Base-by-base conservation (phyloP, 306 rosid species). In the Begonia masoniana region DNA sequence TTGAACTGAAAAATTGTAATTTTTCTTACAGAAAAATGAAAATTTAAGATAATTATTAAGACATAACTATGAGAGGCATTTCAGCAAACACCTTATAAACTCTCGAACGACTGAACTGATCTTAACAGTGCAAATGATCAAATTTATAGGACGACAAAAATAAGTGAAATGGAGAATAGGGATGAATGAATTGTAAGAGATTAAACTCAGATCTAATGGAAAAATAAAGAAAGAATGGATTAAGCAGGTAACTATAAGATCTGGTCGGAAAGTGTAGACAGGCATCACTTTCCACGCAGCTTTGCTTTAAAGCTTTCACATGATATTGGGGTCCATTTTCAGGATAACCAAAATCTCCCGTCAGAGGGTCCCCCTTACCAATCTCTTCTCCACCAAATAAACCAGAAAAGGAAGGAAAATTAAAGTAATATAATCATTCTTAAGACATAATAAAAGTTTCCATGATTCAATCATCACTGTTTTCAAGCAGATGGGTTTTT, bases 201-300 rank as follows among this genome's bases (percentile, higher is more conserved):
- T 26, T 4, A 24, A 24, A 24, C 31, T 24, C 31, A 24, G 31
- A 24, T 24, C 31, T 24, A 26, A 26, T 26, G 36, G 4, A 4
- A 26, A 26, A 26, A 26, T 4, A 26, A 26, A 24, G 31, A 4
- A 26, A 69, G 36, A 59, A 67, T 63, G 51, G 45, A 58, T 31
- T 64, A 50, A 62, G 70, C 75, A 43, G 69, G 57, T 56, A 63
- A 73, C 24, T 52, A 46, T 15, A 51, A 65, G 72, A 78, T 74
- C 71, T 60, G 71, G 69, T 7, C 50, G 52, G 50, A 57, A 2
- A 61, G 76, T 36, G 66, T 95, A 85, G 81, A 81, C 88, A 67
- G 43, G 50, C 46, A 14, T 66, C 47, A 65, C 78, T 78, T 63
- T 61, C 73, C 61, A 43, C 62, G 69, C 65, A 62, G 54, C n/a